Evolutionary conservation across 2,329 filamentous ascomycete genomes (phyloP), one percentile per base, ranked within the genome.

Genomic region (Verticillium isaacii): DNA sequence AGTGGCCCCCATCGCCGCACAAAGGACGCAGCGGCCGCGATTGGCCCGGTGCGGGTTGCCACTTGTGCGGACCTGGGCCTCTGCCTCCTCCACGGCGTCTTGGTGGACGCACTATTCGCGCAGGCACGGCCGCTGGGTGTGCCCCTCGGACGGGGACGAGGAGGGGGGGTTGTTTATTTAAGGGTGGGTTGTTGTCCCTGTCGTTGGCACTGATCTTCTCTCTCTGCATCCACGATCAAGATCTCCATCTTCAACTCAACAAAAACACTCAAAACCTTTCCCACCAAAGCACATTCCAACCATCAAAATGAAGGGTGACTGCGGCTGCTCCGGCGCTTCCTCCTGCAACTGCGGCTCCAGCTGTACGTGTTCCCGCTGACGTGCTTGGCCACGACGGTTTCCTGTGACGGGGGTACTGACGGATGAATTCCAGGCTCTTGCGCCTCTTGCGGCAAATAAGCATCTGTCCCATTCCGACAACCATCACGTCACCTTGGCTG

Each of bases 221-320:
- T 19, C 23, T 25, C 45, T 52, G 45, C 45, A 52, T 52, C 45
- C n/a, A 58, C 45, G 45, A 58, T 45, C 57, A 17, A 39, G 57
- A 29, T 5, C 36, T 12, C 41, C 56, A 36, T 58, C 55, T 59
- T n/a, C 57, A 65, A 56, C 57, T 15, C 57, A 50, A 32, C n/a
- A 32, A 23, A 52, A 59, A 52, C 37, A 39, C 23, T 9, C 36
- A 55, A 25, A 61, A 61, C 45, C 17, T 39, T 32, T 23, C 56
- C 56, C 58, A 60, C 11, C 59, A 59, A 60, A 61, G 45, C 62
- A 60, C 60, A 56, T 52, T 64, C 56, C 32, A 25, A 66, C 61
- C 64, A 64, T 62, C 64, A 67, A 66, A 63, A 67, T 67, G 65
- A 67, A 67, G 65, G 65, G 65, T 62, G 65, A 66, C 62, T 67